Conservation (phyloP, 108 stramenopile species). For the Aurantiochytrium sp. region DNA sequence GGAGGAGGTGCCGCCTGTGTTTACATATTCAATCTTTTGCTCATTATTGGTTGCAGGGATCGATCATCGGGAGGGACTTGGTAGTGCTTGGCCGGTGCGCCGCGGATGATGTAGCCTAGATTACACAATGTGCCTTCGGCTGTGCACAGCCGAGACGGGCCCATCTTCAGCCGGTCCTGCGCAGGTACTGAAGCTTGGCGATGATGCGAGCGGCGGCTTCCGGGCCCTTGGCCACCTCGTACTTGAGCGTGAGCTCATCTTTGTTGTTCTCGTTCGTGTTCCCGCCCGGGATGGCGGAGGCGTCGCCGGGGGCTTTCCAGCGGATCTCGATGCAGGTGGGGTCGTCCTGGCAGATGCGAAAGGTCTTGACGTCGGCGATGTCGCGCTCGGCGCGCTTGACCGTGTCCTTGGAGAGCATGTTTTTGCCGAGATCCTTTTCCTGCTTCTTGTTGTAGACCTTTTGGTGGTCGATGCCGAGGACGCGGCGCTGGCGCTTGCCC, state of each 20-base stretch:
- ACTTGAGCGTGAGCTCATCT: neutral
- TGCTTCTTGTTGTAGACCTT: conserved; percentile 33
- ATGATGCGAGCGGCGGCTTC: conserved; percentile 16
- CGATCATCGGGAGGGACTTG: too few species aligned
- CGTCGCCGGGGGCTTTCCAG: neutral
- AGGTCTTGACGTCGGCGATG: neutral
- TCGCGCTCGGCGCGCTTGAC: neutral
- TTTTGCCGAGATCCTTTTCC: conserved; percentile 28
- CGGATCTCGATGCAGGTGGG: neutral
- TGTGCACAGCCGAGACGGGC: too few species aligned
- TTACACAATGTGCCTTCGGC: too few species aligned
- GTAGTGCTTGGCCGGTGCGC: too few species aligned
- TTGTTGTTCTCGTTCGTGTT: neutral
- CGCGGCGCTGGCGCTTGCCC: conserved; percentile 39
- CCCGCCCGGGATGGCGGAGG: neutral
- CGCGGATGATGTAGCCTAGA: neutral
- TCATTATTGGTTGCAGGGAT: too few species aligned
- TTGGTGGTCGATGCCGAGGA: conserved; percentile 25
- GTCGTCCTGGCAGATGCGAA: neutral
- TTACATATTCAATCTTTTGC: too few species aligned
- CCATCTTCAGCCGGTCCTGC: too few species aligned
- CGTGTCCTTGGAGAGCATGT: neutral
- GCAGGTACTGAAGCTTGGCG: conserved; percentile 18
- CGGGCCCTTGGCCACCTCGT: neutral
- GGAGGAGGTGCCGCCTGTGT: too few species aligned